Conservation (phyloP, 225 moss, liverwort and hornwort species). For the Rhytidiadelphus loreus region DNA sequence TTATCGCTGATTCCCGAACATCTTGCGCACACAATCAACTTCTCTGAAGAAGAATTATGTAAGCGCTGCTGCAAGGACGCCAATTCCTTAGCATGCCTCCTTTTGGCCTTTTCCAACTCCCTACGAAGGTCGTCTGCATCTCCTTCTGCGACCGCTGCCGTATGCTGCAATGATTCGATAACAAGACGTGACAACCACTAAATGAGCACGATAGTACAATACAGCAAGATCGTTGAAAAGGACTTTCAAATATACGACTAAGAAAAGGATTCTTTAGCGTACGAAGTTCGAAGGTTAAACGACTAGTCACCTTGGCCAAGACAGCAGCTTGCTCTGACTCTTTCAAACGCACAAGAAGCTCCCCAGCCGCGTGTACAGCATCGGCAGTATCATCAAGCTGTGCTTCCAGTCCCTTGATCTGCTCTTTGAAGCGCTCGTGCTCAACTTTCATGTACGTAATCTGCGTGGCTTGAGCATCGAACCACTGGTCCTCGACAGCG, state of each 20-base stretch:
- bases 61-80: slow-evolving; percentile 26
- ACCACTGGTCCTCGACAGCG: slow-evolving; percentile 61
- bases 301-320: slow-evolving; percentile 43
- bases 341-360: slow-evolving; percentile 75
- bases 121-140: slow-evolving; percentile 20
- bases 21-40: neutral
- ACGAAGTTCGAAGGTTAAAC: neutral
- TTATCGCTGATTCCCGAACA: neutral
- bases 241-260: neutral
- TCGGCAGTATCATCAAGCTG: slow-evolving; percentile 87
- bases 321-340: slow-evolving; percentile 71
- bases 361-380: slow-evolving; percentile 90
- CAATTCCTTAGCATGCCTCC: slow-evolving; percentile 25
- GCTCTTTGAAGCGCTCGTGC: slow-evolving; percentile 47
- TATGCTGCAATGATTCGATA: slow-evolving; percentile 2
- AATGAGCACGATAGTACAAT: neutral
- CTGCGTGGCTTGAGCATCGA: slow-evolving; percentile 65
- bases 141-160: slow-evolving; percentile 24
- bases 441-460: slow-evolving; percentile 49
- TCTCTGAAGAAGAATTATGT: neutral
- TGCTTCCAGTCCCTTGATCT: slow-evolving; percentile 47
- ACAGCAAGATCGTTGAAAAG: neutral
- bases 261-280: neutral
- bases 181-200: neutral
- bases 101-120: slow-evolving; percentile 19